Evolutionary conservation across 768 basidiomycete species (phyloP).

Genomic region (Trametes sanguinea): DNA sequence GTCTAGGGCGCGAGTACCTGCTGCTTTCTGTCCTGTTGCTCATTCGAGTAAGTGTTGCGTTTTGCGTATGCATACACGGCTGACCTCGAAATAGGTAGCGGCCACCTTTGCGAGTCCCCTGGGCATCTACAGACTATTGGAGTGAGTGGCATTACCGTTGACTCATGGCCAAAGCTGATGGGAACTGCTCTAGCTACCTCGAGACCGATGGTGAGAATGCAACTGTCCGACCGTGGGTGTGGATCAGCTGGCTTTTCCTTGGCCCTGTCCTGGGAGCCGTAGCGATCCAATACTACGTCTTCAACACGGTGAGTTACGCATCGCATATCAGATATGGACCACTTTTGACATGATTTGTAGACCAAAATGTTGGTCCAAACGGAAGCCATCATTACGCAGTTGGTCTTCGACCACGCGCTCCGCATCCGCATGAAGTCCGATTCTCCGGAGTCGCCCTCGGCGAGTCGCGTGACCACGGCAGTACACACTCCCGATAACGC

Average conservation of each 20-base stretch:
- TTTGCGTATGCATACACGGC: no score
- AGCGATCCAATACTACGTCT: slow-evolving; percentile 57
- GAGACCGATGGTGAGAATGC: slow-evolving; percentile 55
- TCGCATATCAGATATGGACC: neutral
- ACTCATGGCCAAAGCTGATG: neutral
- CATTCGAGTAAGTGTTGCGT: slow-evolving; percentile 2
- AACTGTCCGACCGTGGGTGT: slow-evolving; percentile 65
- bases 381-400: slow-evolving; percentile 52
- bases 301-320: slow-evolving; percentile 6
- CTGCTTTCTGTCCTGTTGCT: slow-evolving; percentile 13
- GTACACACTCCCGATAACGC: slow-evolving; percentile 30
- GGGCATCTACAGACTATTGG: slow-evolving; percentile 38
- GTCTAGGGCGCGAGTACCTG: slow-evolving; percentile 10
- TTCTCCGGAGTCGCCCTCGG: slow-evolving; percentile 14
- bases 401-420: slow-evolving; percentile 58
- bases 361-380: slow-evolving; percentile 42
- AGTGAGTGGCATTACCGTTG: slow-evolving; percentile 22
- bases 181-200: slow-evolving; percentile 46
- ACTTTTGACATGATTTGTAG: slow-evolving; percentile 3
- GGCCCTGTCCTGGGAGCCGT: slow-evolving; percentile 48
- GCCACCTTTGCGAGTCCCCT: slow-evolving; percentile 34
- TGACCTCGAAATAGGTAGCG: slow-evolving; percentile 13
- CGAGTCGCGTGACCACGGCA: slow-evolving; percentile 29
- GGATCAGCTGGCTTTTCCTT: slow-evolving; percentile 56
- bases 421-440: slow-evolving; percentile 51